These are phyloP conservation scores for Penicillium griseofulvum DNA, from an alignment of 2,329 filamentous ascomycete genomes.

Conservation along the genomic window DNA sequence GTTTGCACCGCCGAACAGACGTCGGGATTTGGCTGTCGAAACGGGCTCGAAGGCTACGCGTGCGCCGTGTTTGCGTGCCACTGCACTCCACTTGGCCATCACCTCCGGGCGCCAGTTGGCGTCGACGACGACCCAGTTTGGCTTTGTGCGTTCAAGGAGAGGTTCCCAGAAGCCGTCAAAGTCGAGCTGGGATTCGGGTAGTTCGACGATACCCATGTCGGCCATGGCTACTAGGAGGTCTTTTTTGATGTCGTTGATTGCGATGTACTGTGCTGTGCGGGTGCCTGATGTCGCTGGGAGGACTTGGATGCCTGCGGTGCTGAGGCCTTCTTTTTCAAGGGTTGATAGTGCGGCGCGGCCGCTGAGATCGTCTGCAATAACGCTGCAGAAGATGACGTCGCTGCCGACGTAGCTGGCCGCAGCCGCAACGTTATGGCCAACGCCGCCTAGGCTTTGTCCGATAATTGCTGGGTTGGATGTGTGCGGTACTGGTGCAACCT, in stretches of 20 bases:
- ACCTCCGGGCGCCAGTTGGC: constrained; percentile 74
- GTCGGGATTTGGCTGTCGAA: constrained; percentile 71
- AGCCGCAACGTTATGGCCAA: constrained; percentile 86
- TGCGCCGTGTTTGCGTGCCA: constrained; percentile 56
- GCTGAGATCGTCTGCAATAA: constrained; percentile 75
- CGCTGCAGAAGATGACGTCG: constrained; percentile 70
- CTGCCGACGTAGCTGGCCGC: constrained; percentile 71
- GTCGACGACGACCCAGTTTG: constrained; percentile 80
- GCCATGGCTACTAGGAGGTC: constrained; percentile 91
- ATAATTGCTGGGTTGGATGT: constrained; percentile 87
- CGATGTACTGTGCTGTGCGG: constrained; percentile 86
- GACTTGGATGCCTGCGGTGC: constrained; percentile 63
- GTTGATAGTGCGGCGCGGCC: constrained; percentile 70
- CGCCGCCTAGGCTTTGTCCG: constrained; percentile 80
- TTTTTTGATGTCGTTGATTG: constrained; percentile 79
- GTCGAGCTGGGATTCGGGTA: constrained; percentile 39
- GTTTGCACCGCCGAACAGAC: constrained; percentile 56
- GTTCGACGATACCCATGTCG: constrained; percentile 81
- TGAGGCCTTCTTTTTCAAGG: constrained; percentile 58
- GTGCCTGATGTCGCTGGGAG: constrained; percentile 53
- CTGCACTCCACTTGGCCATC: constrained; percentile 66
- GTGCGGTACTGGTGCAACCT: constrained; percentile 51
- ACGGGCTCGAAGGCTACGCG: constrained; percentile 84
- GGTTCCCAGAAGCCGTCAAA: constrained; percentile 60
- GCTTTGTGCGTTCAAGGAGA: constrained; percentile 55